Evolutionary conservation across 2,329 filamentous ascomycete species (phyloP).

Genomic region (Huntiella omanensis): DNA sequence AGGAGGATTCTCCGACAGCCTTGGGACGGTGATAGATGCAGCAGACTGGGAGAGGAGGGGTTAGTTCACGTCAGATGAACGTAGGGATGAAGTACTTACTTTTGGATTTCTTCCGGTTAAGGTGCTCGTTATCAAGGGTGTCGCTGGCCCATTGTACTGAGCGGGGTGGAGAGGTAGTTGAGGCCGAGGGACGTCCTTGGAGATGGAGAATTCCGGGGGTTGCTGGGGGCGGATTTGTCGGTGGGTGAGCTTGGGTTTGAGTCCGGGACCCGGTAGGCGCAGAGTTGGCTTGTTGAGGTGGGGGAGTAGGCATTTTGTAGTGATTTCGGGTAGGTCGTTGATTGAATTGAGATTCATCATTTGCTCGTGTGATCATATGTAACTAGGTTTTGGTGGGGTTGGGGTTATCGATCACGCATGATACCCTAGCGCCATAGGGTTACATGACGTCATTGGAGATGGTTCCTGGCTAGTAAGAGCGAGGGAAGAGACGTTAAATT

Average conservation of each 20-base stretch:
- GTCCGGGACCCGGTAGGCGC: slow-evolving; percentile 1
- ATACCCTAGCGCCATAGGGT: no score
- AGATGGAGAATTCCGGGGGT: slow-evolving; percentile 26
- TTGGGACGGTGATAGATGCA: slow-evolving; percentile 92
- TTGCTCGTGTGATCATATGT: no score
- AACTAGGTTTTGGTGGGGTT: no score
- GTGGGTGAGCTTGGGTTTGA: background rate
- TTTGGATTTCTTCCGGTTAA: slow-evolving; percentile 89
- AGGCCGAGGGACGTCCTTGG: slow-evolving; percentile 27
- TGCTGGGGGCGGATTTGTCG: background rate
- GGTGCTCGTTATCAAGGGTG: slow-evolving; percentile 85
- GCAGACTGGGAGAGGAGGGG: slow-evolving; percentile 46
- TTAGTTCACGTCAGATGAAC: background rate
- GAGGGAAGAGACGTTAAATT: no score
- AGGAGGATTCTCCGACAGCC: slow-evolving; percentile 59
- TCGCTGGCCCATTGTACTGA: slow-evolving; percentile 84
- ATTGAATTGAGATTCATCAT: background rate
- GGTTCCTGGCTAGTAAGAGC: no score
- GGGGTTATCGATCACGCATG: no score
- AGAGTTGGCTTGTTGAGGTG: background rate
- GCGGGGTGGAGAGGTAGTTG: slow-evolving; percentile 20
- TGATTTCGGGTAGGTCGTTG: background rate
- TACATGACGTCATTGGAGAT: no score
- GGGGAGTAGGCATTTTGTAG: background rate
- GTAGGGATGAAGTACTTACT: slow-evolving; percentile 29